Evolutionary conservation across 257 asterid species (phyloP).

Genomic region (Mitragyna speciosa): DNA sequence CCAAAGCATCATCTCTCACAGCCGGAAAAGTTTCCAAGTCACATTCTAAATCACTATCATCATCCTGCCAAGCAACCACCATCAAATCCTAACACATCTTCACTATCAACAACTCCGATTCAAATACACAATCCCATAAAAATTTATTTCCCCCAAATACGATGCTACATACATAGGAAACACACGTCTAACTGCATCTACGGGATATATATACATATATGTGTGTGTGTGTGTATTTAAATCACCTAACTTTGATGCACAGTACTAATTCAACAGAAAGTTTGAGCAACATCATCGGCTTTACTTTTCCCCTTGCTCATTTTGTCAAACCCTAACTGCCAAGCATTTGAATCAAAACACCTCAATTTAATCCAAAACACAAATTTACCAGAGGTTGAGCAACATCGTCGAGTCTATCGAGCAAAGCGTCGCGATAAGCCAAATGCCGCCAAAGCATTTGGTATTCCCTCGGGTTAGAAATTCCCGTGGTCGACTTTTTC

Average conservation of each 20-base stretch:
- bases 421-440: constrained; percentile 65
- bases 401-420: constrained; percentile 40
- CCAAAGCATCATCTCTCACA: constrained; percentile 60
- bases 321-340: not conserved
- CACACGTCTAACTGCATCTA: no score
- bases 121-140: not conserved
- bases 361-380: not conserved
- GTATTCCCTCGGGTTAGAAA: constrained; percentile 68
- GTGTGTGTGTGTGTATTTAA: not conserved
- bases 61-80: constrained; percentile 54
- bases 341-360: not conserved
- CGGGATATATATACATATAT: no score
- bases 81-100: constrained; percentile 14
- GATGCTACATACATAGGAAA: not conserved
- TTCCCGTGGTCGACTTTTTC: constrained; percentile 70
- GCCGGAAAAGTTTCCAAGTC: constrained; percentile 73
- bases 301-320: constrained; percentile 11
- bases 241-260: not conserved
- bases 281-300: constrained; percentile 38
- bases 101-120: not conserved
- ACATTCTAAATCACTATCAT: constrained; percentile 77
- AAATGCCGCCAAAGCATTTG: constrained; percentile 88
- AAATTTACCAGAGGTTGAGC: constrained; percentile 51
- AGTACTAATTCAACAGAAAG: constrained; percentile 39
- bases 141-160: not conserved